Evolutionary conservation across 306 rosid species (phyloP), one percentile per base, ranked within the genome.

Genomic region (Elaeagnus macrophylla): DNA sequence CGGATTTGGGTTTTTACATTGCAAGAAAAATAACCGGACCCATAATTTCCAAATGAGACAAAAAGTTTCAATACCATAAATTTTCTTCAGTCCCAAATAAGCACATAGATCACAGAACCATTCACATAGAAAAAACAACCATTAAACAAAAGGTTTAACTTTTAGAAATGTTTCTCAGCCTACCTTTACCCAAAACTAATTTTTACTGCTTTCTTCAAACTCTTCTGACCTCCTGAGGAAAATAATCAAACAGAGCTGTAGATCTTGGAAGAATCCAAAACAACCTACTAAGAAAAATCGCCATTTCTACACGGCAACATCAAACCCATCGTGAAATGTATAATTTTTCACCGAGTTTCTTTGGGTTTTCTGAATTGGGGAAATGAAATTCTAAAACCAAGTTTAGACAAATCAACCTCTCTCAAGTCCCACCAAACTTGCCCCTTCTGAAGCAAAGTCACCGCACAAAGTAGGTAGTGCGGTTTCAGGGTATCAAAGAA

Each of bases 291-390:
- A 41, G 49, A 65, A 19, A 50, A 47, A 69, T 67, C 64, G 62
- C 38, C 72, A 54, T 54, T 44, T 11, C 53, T 67, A n/a, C 59
- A 60, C 3, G 39, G 65, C 70, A 59, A 66, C 39, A 53, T 54
- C 51, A 69, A 67, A 51, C 67, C 72, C 85, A 75, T 76, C 66
- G 60, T 53, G 39, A 72, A 72, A 47, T 43, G 37, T 47, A 61
- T 39, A 47, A 57, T 37, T n/a, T 13, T 2, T 17, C 35, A 50
- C 15, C 39, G 35, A 43, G n/a, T 48, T 38, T 20, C 11, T 13
- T 17, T 16, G 51, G 35, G 48, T 63, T 74, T 71, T 67, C 51
- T 71, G 37, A 75, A 75, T 9, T n/a, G 42, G 44, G 37, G 38
- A 39, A 76, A 62, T 45, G 74, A 70, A 72, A 25, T 5, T 62